Base-by-base conservation (phyloP, 306 rosid species). In the Quillaja saponaria region DNA sequence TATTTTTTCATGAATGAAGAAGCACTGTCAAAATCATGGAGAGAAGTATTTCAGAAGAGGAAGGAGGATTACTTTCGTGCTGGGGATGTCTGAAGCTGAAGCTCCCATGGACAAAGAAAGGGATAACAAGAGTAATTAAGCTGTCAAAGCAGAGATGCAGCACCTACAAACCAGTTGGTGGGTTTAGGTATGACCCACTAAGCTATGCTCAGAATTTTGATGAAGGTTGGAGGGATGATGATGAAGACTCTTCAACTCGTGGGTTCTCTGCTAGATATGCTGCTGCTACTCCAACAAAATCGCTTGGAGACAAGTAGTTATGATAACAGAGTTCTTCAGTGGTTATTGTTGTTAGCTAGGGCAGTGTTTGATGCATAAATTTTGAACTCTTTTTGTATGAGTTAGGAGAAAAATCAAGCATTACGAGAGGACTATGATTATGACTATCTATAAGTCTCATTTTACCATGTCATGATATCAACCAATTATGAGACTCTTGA, bases 131-230 rank as follows among this genome's bases (percentile, higher is more conserved):
- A 49, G 17, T 35, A 10, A 13, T 39, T 12, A 39, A 39, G 2
- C 41, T 33, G 50, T 17, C 37, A 21, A 46, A 12, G 13, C 44
- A 39, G 28, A 38, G 11, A 25, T 63, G 54, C 19, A 45, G 58
- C 62, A 37, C 54, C 19, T 49, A 61, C 69, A 73, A 65, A 76
- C 55, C 74, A 34, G 34, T 55, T 13, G 80, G 77, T 33, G 73
- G 84, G 4, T 90, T 82, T 50, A 58, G 72, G 28, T 90, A 84
- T 64, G 96, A 86, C 69, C 82, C 87, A 53, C 13, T 74, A 60
- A 86, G 96, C 85, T 86, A 90, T 56, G 81, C 95, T 19, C 86
- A 82, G 50, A 90, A 90, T 54, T 90, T 90, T 25, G 95, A 86
- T 13, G 91, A 86, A 1, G 91, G 96, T 13, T 71, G 65, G 41